Percentiles rank a stretch among this genome's conserved stretches.
Conservation (phyloP, 1,284 basidiomycete species). For the Apiotrichum gamsii region DNA sequence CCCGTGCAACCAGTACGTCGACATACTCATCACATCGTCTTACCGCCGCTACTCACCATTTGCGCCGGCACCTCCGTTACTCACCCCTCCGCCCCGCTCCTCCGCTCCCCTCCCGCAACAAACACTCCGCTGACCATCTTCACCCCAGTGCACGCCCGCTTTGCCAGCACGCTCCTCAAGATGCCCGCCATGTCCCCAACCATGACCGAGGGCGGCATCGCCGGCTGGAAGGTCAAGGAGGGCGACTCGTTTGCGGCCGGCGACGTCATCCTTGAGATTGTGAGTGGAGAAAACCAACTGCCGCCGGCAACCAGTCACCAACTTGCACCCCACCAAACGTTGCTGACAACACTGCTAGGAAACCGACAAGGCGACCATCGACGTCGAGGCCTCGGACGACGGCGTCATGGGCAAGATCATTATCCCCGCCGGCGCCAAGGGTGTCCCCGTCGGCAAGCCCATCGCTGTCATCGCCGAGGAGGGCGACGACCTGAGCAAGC, state of each 20-base stretch:
- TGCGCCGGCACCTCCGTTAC: background rate
- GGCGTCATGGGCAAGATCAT: constrained; percentile 89
- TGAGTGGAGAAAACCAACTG: constrained; percentile 49
- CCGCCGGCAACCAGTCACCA: too few species aligned
- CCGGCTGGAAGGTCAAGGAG: constrained; percentile 85
- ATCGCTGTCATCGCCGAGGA: constrained; percentile 95
- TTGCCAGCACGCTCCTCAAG: constrained; percentile 62
- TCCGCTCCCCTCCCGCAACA: background rate
- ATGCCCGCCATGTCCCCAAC: constrained; percentile 99
- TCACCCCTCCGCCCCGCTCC: background rate
- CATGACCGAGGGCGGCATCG: constrained; percentile 95
- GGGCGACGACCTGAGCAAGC: constrained; percentile 85
- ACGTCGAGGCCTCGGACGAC: constrained; percentile 98
- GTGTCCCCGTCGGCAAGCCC: constrained; percentile 75
- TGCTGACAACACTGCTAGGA: too few species aligned
- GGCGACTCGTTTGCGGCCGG: constrained; percentile 78
- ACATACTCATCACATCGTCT: too few species aligned
- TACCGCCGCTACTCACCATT: too few species aligned
- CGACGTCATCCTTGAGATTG: constrained; percentile 90
- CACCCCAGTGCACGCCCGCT: constrained; percentile 39
- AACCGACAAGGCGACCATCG: constrained; percentile 98
- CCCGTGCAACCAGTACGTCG: background rate
- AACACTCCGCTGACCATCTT: background rate
- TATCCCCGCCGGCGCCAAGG: constrained; percentile 74
- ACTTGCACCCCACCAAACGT: too few species aligned